Percentiles rank a stretch among this genome's conserved stretches.
phyloP scores from a whole-genome alignment of 1,139 yeast species.

The Suhomyces yuchorum region DNA sequence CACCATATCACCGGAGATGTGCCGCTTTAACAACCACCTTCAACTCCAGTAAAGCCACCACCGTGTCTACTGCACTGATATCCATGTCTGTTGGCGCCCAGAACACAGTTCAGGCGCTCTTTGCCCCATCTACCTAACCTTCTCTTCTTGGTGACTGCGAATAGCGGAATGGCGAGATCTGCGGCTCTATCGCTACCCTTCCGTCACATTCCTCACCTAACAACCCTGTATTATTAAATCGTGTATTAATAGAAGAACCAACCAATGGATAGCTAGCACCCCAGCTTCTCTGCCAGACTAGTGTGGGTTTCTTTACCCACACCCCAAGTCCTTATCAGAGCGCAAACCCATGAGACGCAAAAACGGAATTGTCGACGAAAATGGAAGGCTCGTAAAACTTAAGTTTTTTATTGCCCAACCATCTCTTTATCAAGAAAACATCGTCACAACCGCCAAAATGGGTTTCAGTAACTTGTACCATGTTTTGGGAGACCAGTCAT shows the following conservation, averaged over 20 bases:
- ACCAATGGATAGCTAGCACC: background rate
- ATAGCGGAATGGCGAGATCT: background rate
- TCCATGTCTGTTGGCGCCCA: too few species aligned
- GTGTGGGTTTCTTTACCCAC: background rate
- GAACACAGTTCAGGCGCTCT: too few species aligned
- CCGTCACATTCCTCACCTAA: background rate
- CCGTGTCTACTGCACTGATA: too few species aligned
- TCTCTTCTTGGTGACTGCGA: background rate
- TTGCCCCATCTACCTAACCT: background rate
- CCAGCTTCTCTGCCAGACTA: too few species aligned
- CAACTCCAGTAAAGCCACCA: background rate
- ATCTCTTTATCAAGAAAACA: background rate
- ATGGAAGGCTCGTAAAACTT: background rate
- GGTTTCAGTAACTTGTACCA: constrained; percentile 10
- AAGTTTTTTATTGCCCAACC: background rate
- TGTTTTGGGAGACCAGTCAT: constrained; percentile 1
- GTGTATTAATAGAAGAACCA: background rate
- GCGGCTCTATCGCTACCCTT: background rate
- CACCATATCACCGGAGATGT: background rate
- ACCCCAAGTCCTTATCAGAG: background rate
- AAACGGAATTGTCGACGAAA: background rate
- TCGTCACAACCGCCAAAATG: constrained; percentile 4
- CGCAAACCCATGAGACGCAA: background rate
- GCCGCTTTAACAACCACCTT: background rate
- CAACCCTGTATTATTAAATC: background rate